These are phyloP conservation scores for Rhodamnia argentea DNA, from an alignment of 345 rosid genomes.

Conservation along the genomic window DNA sequence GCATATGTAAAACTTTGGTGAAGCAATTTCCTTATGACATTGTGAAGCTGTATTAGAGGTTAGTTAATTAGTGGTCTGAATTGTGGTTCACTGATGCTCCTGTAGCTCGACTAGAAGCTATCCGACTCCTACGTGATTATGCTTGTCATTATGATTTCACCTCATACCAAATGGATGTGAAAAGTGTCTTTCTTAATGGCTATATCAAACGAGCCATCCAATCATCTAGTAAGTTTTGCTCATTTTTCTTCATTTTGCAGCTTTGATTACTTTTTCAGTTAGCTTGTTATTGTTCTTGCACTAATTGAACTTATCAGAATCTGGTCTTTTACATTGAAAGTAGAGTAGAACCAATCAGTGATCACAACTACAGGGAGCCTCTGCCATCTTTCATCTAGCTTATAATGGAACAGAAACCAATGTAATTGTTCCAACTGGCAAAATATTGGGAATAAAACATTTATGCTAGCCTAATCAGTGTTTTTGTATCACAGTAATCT, in stretches of 20 bases:
- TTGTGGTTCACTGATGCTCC: neutral
- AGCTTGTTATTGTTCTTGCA: neutral
- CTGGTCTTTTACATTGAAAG: neutral
- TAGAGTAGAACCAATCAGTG: neutral
- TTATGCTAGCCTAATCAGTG: neutral
- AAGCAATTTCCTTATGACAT: fast-evolving
- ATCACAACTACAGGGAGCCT: neutral
- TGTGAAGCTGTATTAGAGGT: neutral
- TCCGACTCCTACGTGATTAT: too few relatives aligned
- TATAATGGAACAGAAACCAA: neutral
- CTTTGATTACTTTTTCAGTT: neutral
- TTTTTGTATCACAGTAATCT: neutral
- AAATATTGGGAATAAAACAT: neutral
- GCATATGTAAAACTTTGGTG: neutral
- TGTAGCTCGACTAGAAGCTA: too few relatives aligned
- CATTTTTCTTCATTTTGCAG: neutral
- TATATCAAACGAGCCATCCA: too few relatives aligned
- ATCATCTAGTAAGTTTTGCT: neutral
- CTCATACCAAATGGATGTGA: too few relatives aligned
- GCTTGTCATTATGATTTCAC: too few relatives aligned
- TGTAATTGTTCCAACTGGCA: neutral
- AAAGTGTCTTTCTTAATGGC: too few relatives aligned
- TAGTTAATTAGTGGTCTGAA: neutral
- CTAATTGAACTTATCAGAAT: neutral
- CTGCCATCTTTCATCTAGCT: neutral